Evolutionary conservation across 805 yeast species (phyloP).

Genomic region (Middelhovenomyces tepae): DNA sequence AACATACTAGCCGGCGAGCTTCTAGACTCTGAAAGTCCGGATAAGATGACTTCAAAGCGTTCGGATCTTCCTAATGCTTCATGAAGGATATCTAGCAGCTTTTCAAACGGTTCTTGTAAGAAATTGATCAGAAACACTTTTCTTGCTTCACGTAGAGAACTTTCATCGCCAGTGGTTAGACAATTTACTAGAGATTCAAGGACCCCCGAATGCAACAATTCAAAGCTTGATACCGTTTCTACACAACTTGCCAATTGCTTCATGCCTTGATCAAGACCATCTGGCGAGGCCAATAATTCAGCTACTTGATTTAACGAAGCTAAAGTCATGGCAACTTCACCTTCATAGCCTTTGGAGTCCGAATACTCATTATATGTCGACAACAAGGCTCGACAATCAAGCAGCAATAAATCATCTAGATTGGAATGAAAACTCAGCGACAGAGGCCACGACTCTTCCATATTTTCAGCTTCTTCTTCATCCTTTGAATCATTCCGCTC

Average conservation of each 20-base stretch:
- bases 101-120: slow-evolving; percentile 29
- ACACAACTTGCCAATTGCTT: neutral
- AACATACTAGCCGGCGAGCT: slow-evolving; percentile 28
- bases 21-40: slow-evolving; percentile 29
- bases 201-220: slow-evolving; percentile 61
- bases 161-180: slow-evolving; percentile 21
- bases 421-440: slow-evolving; percentile 7
- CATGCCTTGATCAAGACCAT: neutral
- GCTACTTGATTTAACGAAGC: no score
- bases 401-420: slow-evolving; percentile 6
- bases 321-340: no score
- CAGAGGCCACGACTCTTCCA: slow-evolving; percentile 21
- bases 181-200: slow-evolving; percentile 34
- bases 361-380: neutral
- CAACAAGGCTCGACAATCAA: neutral
- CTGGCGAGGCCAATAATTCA: no score
- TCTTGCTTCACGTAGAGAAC: slow-evolving; percentile 33
- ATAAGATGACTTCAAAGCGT: slow-evolving; percentile 52
- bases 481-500: slow-evolving; percentile 16
- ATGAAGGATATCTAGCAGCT: slow-evolving; percentile 52
- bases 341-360: no score
- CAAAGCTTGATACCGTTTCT: slow-evolving; percentile 56
- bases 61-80: slow-evolving; percentile 69
- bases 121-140: slow-evolving; percentile 30
- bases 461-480: slow-evolving; percentile 24